phyloP scores from a whole-genome alignment of 2,329 filamentous ascomycete genomes.

The Phoma sp. region DNA sequence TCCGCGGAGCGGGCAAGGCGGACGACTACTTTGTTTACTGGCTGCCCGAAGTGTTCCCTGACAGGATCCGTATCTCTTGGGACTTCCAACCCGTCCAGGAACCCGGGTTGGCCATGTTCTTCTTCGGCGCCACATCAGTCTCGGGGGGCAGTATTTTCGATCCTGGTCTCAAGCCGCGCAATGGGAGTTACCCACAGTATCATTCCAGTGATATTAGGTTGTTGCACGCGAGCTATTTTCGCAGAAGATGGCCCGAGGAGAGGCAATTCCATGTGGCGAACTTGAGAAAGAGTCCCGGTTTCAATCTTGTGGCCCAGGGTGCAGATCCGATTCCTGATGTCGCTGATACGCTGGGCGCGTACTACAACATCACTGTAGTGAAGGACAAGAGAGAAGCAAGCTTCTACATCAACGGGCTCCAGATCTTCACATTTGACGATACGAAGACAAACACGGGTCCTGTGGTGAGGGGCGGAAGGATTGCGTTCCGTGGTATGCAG shows the following conservation, averaged over 20 bases:
- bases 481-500: slow-evolving; percentile 42
- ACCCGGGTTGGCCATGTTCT: slow-evolving; percentile 45
- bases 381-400: slow-evolving; percentile 38
- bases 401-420: slow-evolving; percentile 38
- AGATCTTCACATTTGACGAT: slow-evolving; percentile 37
- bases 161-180: slow-evolving; percentile 30
- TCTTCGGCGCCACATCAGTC: slow-evolving; percentile 40
- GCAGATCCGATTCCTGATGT: slow-evolving; percentile 40
- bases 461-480: slow-evolving; percentile 31
- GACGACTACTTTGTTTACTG: slow-evolving; percentile 44
- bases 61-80: slow-evolving; percentile 42
- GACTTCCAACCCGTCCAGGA: slow-evolving; percentile 41
- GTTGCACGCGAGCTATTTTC: slow-evolving; percentile 29
- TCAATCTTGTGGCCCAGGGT: slow-evolving; percentile 37
- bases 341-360: slow-evolving; percentile 35
- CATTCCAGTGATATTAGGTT: slow-evolving; percentile 28
- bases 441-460: slow-evolving; percentile 36
- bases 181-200: slow-evolving; percentile 35
- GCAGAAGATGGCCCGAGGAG: slow-evolving; percentile 33
- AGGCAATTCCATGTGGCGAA: slow-evolving; percentile 39
- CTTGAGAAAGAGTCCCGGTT: slow-evolving; percentile 40
- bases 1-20: slow-evolving; percentile 31
- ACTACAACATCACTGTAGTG: slow-evolving; percentile 40
- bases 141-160: slow-evolving; percentile 40
- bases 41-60: slow-evolving; percentile 42